Base-by-base conservation (phyloP, 495 filamentous ascomycete species). In the Hyaloscypha variabilis region DNA sequence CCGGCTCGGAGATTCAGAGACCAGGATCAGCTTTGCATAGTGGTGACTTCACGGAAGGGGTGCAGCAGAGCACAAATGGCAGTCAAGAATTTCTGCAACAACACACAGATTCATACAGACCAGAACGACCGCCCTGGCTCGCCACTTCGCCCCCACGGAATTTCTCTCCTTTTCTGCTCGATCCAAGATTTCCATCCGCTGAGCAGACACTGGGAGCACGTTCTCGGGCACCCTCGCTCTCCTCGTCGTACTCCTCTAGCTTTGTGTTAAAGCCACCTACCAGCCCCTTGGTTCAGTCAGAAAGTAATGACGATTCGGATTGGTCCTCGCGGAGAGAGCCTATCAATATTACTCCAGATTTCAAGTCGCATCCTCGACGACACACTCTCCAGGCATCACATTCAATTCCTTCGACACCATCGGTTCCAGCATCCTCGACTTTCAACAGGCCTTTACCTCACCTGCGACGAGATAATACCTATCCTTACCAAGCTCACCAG, bases 211-310 rank as follows among this genome's bases (percentile, higher is more conserved):
- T 67, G 60, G 53, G 60, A 30, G 17, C 56, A 60, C 66, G 70
- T 60, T 75, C 70, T 56, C 65, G 84, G 70, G 80, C 88, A 46
- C 86, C 88, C 17, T 93, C 92, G 0, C 69, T 94, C 4, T 88
- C 88, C 10, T 90, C 90, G 2, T 91, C 90, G 19, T 77, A 85
- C n/a, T 90, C 92, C 0, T 92, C 91, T 2, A 93, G 87, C 67
- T 97, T 97, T 75, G 81, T 91, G 23, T 87, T 95, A 51, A 91
- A 93, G 74, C 85, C 90, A 3, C 94, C 95, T 6, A 98, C 95
- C 13, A 98, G 93, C 65, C 96, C 95, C 23, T 79, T 99, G 25
- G 93, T 94, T 3, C 87, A 97, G 71, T 92, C 93, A 65, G 91
- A 93, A 63, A 96, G 89, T 74, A 94, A 93, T 70, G 90, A 93